These are phyloP conservation scores for Gossypium lobatum DNA, from an alignment of 441 rosid genomes.

Conservation along the genomic window DNA sequence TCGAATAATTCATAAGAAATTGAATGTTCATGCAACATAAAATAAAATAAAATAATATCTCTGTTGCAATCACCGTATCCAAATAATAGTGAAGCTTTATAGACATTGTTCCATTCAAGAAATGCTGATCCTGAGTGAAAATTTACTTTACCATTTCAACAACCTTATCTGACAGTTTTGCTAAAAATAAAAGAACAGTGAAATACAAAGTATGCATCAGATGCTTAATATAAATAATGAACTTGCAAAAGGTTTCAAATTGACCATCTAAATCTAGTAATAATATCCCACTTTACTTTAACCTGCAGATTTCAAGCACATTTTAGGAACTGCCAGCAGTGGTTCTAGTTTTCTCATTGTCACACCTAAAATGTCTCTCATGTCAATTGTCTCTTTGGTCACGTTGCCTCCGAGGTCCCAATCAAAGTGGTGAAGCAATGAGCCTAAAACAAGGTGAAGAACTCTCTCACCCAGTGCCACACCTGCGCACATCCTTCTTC, in stretches of 20 bases:
- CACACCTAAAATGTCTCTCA: slow-evolving; percentile 8
- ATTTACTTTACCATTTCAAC: too few species aligned
- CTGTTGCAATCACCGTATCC: not conserved
- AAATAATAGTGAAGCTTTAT: too few species aligned
- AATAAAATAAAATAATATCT: not conserved
- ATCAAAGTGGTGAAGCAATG: slow-evolving; percentile 16
- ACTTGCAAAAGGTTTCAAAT: not conserved
- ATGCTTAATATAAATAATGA: not conserved
- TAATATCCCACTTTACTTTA: not conserved
- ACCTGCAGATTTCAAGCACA: not conserved
- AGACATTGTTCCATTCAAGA: not conserved
- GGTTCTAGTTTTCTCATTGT: slow-evolving; percentile 17
- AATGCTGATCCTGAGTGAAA: not conserved
- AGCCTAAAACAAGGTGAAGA: slow-evolving; percentile 14
- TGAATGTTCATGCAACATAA: not conserved
- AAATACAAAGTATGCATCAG: not conserved
- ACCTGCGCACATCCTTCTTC: slow-evolving; percentile 18
- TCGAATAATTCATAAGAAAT: not conserved
- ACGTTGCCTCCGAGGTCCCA: slow-evolving; percentile 12
- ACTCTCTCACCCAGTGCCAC: slow-evolving; percentile 5
- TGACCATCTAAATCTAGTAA: not conserved
- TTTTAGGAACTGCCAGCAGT: slow-evolving; percentile 24
- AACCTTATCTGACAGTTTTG: too few species aligned
- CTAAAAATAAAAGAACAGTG: too few species aligned
- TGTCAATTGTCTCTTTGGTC: slow-evolving; percentile 8